Percentiles rank a stretch among this genome's conserved stretches.
Conservation (phyloP, 2,329 filamentous ascomycete species). For the Rachicladosporium sp. region DNA sequence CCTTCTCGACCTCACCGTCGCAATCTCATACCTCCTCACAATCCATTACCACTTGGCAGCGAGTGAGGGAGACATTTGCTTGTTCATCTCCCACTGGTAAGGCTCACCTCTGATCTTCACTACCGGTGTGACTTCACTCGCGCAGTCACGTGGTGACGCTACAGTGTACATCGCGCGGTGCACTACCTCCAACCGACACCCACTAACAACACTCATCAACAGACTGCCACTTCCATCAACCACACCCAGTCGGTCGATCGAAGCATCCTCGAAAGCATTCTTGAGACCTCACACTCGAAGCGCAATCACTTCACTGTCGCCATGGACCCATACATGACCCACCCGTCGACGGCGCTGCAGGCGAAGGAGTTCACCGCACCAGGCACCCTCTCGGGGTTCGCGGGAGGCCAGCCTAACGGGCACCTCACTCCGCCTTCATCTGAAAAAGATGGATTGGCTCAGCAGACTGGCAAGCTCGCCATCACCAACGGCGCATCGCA, state of each 20-base stretch:
- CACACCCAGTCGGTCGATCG: constrained; percentile 2
- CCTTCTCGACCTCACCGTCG: constrained; percentile 1
- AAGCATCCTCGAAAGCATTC: constrained; percentile 3
- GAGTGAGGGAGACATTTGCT: constrained; percentile 15
- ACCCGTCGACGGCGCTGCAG: constrained; percentile 81
- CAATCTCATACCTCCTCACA: constrained; percentile 1
- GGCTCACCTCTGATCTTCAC: background rate
- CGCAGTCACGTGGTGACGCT: background rate
- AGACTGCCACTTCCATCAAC: constrained; percentile 2
- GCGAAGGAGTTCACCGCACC: constrained; percentile 92
- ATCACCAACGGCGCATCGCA: constrained; percentile 38
- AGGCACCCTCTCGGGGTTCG: constrained; percentile 74
- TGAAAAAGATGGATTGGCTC: constrained; percentile 51
- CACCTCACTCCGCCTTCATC: constrained; percentile 72
- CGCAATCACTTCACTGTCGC: constrained; percentile 24
- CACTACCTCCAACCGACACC: background rate
- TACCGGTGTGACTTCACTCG: constrained; percentile 1
- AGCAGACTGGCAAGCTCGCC: constrained; percentile 39
- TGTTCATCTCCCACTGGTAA: constrained; percentile 14
- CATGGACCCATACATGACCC: constrained; percentile 77
- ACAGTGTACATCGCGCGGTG: constrained; percentile 1
- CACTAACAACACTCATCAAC: constrained; percentile 1
- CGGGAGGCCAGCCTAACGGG: constrained; percentile 53
- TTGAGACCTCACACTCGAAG: constrained; percentile 4
- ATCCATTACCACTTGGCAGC: constrained; percentile 6